Percentiles rank a stretch among this genome's conserved stretches.
Conservation (phyloP, 495 filamentous ascomycete species). For the Podospora didyma region DNA sequence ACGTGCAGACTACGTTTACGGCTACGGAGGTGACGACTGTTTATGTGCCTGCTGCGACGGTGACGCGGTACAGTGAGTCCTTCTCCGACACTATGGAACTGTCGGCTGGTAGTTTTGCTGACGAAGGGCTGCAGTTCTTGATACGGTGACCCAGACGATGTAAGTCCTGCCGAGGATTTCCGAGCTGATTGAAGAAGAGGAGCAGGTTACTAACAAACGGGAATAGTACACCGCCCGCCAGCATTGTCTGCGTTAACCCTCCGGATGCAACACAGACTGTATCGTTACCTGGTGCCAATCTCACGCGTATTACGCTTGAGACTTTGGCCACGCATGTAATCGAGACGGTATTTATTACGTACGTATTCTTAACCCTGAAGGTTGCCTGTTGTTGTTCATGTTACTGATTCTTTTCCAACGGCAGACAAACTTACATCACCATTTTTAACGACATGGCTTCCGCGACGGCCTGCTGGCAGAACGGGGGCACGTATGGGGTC, state of each 20-base stretch:
- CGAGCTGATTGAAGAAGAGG: too few species aligned
- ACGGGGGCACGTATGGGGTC: neutral
- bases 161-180: neutral
- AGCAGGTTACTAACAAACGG: neutral
- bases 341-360: constrained; percentile 10
- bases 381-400: too few species aligned
- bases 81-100: neutral
- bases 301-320: constrained; percentile 10
- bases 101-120: neutral
- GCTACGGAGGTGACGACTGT: constrained; percentile 5
- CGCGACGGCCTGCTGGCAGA: neutral
- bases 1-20: constrained; percentile 15
- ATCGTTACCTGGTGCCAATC: neutral
- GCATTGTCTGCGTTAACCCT: neutral
- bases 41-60: constrained; percentile 4
- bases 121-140: constrained; percentile 1
- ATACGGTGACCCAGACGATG: constrained; percentile 10
- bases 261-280: neutral
- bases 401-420: neutral
- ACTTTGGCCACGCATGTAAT: constrained; percentile 4
- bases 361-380: neutral
- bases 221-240: neutral
- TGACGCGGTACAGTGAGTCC: constrained; percentile 9
- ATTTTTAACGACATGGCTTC: neutral
- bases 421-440: neutral